Percentiles rank a stretch among this genome's conserved stretches.
phyloP scores from a whole-genome alignment of 352 stramenopile species.

The Phytophthora vignae region DNA sequence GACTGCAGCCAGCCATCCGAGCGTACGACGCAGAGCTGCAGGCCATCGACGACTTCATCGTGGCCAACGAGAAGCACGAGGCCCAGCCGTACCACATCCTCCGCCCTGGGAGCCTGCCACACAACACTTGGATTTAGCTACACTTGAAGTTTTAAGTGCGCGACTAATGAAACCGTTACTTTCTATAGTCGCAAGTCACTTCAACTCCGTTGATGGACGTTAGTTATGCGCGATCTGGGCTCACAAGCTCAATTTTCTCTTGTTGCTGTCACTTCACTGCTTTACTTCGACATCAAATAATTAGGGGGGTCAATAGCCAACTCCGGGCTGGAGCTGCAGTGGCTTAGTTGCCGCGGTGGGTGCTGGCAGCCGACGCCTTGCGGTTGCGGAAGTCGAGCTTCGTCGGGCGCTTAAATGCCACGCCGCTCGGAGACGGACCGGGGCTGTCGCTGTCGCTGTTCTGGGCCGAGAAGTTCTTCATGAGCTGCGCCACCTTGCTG shows the following conservation, averaged over 20 bases:
- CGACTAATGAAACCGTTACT: constrained; percentile 9
- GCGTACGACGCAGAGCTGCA: constrained; percentile 35
- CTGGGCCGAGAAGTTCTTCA: constrained; percentile 74
- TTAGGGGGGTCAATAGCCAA: constrained; percentile 12
- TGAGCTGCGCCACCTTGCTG: constrained; percentile 71
- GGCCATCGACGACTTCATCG: constrained; percentile 40
- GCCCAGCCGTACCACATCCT: constrained; percentile 43
- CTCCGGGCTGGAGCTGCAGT: constrained; percentile 11
- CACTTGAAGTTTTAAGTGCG: background rate
- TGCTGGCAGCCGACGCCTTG: constrained; percentile 46
- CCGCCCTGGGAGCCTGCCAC: constrained; percentile 36
- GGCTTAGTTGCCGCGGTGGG: constrained; percentile 21
- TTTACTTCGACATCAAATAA: constrained; percentile 39
- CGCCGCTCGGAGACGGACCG: constrained; percentile 24
- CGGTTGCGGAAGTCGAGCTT: constrained; percentile 55
- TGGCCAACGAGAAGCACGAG: constrained; percentile 32
- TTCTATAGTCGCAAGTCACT: constrained; percentile 20
- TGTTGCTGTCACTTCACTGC: constrained; percentile 17
- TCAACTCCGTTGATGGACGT: constrained; percentile 11
- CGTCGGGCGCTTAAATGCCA: constrained; percentile 36
- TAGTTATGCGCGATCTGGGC: background rate
- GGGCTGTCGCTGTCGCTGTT: constrained; percentile 28
- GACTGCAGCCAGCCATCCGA: constrained; percentile 28
- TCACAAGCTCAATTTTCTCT: background rate
- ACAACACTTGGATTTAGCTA: constrained; percentile 49